Base-by-base conservation (phyloP, 306 rosid species). In the Abrus precatorius region DNA sequence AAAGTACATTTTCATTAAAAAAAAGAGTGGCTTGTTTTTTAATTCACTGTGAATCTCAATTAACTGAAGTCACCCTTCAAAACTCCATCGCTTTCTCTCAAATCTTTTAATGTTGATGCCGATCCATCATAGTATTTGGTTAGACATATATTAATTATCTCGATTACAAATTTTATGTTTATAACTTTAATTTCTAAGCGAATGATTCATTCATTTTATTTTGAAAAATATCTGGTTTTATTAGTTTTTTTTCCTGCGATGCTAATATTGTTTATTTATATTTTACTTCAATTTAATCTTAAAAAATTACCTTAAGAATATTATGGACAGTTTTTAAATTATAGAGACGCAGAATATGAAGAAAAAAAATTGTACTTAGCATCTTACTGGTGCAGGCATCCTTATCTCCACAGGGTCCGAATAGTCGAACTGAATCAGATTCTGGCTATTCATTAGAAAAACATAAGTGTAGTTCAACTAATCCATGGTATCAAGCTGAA, bases 371-470 rank as follows among this genome's bases (percentile, higher is more conserved):
- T 74, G 79, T 13, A 28, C 41, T 41, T 41, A 41, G 52, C 5
- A 71, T 55, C 3, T 9, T 43, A 40, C 50, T 3, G 28, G 55
- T 65, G 74, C 66, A 38, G 66, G 64, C 66, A 67, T 78, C 34
- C 66, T 65, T 11, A 66, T 78, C 59, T 6, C 13, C 43, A n/a
- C 13, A 13, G 6, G 27, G 69, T 36, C 12, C 6, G 32, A 68
- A 81, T 33, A 20, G 50, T 38, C 20, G 20, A 55, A 56, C 47
- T 38, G 76, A 5, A 69, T 56, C 28, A 65, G 71, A 61, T 81
- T 63, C 68, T 28, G 14, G 4, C 53, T 52, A 52, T 32, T 66
- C 20, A 75, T 60, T 30, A 59, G 33, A 75, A 32, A 44, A 27
- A 36, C 10, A 52, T 49, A 48, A 48, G 32, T 2, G 13, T 29